phyloP scores from a whole-genome alignment of 2,329 filamentous ascomycete species.

The Bipolaris victoriae region DNA sequence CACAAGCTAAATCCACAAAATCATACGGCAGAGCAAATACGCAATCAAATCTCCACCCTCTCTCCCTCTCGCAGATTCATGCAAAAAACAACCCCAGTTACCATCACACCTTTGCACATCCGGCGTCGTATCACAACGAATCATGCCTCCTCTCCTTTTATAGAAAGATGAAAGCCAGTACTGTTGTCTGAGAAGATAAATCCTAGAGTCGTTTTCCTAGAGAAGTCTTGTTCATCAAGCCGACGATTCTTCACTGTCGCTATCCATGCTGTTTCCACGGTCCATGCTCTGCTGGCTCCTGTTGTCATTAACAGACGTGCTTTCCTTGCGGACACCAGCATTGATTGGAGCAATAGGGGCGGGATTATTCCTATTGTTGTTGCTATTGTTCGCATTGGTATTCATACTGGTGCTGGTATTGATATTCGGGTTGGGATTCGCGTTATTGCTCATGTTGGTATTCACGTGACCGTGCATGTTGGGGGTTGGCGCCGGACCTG shows the following conservation, averaged over 20 bases:
- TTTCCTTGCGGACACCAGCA: constrained; percentile 23
- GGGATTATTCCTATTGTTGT: constrained; percentile 20
- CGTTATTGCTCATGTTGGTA: constrained; percentile 15
- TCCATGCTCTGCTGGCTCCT: constrained; percentile 21
- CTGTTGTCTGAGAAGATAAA: too few relatives aligned
- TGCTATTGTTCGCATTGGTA: background rate
- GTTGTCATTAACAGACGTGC: constrained; percentile 29
- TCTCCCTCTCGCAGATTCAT: too few relatives aligned
- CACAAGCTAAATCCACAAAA: too few relatives aligned
- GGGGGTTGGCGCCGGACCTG: background rate
- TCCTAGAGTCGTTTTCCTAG: too few relatives aligned
- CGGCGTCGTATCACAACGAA: too few relatives aligned
- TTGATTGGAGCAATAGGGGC: constrained; percentile 10
- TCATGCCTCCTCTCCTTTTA: too few relatives aligned
- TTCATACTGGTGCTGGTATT: background rate
- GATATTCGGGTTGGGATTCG: background rate
- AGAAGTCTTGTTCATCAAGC: background rate
- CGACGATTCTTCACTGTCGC: background rate
- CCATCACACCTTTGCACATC: too few relatives aligned
- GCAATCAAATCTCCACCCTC: too few relatives aligned
- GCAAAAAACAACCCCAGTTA: too few relatives aligned
- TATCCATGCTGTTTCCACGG: background rate
- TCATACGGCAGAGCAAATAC: too few relatives aligned
- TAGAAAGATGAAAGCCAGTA: too few relatives aligned
- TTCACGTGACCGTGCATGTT: constrained; percentile 16